Evolutionary conservation across 225 moss, liverwort and hornwort genomes (phyloP), one percentile per base, ranked within the genome.

Genomic region (Rhytidiadelphus loreus): DNA sequence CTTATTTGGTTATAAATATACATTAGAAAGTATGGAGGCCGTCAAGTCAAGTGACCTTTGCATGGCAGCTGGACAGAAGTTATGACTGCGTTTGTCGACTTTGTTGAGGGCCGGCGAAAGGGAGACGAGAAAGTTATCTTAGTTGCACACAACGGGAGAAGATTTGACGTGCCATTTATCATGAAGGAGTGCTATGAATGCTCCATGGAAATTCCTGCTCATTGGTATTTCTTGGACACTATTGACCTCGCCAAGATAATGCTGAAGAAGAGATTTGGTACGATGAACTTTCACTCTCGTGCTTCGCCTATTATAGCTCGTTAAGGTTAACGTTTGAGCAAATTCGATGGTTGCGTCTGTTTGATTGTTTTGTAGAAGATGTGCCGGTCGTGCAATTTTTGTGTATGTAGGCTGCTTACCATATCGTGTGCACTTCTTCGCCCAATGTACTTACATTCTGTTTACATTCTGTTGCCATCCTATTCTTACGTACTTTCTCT

Each of bases 121-220:
- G 94, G 96, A 59, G 79, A 95, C 33, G 95, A 93, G 71, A 90
- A 87, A 66, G 95, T 97, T 83, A 92, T 99, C 50, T 92, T 99
- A 80, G 93, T 99, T 88, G 99, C 99, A 75, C 99, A 99, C 90
- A 99, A 99, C 79, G 99, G 96, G 39, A 97, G 92, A 89, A 92
- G 92, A 68, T 99, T 99, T 78, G 99, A 99, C 93, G 97, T 99
- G 83, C 99, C 99, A 41, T 97, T 99, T 88, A 95, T 99, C 57
- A 93, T 96, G 94, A 96, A 93, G 82, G 96, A 99, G 83, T 99
- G 95, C 85, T 89, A 91, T 73, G 93, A 92, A 66, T 94, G 96
- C 91, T 94, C 92, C 65, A 87, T 97, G 80, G 88, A 90, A 56
- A 90, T 99, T 81, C 99, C 99, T 77, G 90, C 93, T 46, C 94